Conservation (phyloP, 345 rosid genomes). For the Cardiospermum halicacabum region DNA sequence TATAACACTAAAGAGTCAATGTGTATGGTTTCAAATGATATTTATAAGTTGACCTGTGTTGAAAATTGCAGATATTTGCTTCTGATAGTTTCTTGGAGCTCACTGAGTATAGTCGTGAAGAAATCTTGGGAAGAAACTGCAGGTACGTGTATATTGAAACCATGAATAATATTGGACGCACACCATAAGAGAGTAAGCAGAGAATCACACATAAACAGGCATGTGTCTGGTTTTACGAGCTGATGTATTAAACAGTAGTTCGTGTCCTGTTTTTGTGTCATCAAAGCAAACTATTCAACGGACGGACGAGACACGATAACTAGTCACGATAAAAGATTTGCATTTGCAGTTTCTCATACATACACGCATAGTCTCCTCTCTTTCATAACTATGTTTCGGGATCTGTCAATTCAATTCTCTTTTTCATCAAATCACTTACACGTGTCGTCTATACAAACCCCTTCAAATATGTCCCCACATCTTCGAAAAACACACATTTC, state of each 20-base stretch:
- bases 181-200: slow-evolving; percentile 1
- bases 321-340: slow-evolving; percentile 1
- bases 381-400: slow-evolving; percentile 4
- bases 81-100: slow-evolving; percentile 98
- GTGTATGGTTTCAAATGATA: too few species aligned
- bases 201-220: slow-evolving; percentile 2
- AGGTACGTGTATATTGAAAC: too few species aligned
- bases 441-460: neutral
- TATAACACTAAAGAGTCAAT: neutral
- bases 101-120: slow-evolving; percentile 97
- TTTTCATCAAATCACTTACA: neutral
- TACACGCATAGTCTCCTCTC: neutral
- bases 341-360: neutral
- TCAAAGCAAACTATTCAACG: neutral
- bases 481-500: too few species aligned
- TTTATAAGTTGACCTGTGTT: slow-evolving; percentile 4
- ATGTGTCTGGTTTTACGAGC: slow-evolving; percentile 5
- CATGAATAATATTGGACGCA: neutral
- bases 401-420: neutral
- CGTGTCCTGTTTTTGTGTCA: neutral
- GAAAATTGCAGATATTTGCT: slow-evolving; percentile 71
- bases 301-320: slow-evolving; percentile 6
- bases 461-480: neutral
- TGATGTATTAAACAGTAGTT: too few species aligned
- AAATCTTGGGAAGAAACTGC: slow-evolving; percentile 94